Conservation (phyloP, 2,329 filamentous ascomycete species). For the Sarocladiaceae sp. region DNA sequence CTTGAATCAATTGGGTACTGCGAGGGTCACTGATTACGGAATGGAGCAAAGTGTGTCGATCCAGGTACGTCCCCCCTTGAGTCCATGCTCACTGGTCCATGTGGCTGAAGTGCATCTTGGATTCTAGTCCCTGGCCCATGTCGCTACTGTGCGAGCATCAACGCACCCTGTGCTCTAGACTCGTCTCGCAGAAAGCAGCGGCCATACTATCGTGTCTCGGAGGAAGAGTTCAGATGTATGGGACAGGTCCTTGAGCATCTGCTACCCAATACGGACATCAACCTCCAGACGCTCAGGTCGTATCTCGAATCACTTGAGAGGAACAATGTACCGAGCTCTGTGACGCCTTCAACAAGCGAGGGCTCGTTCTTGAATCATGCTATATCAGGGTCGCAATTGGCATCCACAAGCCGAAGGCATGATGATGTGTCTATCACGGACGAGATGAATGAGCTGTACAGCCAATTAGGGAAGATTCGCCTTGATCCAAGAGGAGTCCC, state of each 20-base stretch:
- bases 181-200: slow-evolving; percentile 5
- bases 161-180: slow-evolving; percentile 1
- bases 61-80: background rate
- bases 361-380: background rate
- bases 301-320: background rate
- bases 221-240: slow-evolving; percentile 8
- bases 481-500: slow-evolving; percentile 3
- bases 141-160: slow-evolving; percentile 1
- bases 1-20: too few relatives aligned
- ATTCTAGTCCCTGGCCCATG: slow-evolving; percentile 2
- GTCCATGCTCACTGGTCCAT: background rate
- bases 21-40: background rate
- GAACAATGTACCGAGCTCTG: background rate
- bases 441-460: slow-evolving; percentile 1
- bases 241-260: slow-evolving; percentile 1
- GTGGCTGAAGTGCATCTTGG: too few relatives aligned
- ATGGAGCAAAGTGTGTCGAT: slow-evolving; percentile 3
- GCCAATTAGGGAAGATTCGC: background rate
- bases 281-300: slow-evolving; percentile 1
- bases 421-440: slow-evolving; percentile 1
- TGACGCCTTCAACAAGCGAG: slow-evolving; percentile 2
- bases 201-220: slow-evolving; percentile 5
- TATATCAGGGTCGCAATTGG: background rate
- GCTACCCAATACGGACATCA: slow-evolving; percentile 1
- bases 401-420: background rate